Conservation (phyloP, 2,329 filamentous ascomycete genomes). For the Beauveria rudraprayagi region DNA sequence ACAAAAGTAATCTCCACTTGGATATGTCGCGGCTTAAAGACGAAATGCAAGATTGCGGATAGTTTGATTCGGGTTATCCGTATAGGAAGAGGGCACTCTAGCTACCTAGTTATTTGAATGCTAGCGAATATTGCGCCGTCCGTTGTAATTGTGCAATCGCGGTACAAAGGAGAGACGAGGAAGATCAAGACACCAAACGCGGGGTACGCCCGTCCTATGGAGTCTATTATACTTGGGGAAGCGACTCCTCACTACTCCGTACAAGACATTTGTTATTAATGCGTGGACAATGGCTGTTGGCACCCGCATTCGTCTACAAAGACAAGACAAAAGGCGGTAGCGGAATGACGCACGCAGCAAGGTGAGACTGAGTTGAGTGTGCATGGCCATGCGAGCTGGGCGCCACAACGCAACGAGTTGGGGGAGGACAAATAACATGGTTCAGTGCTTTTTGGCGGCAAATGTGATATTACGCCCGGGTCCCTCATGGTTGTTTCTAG, state of each 20-base stretch:
- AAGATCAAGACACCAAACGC: too few species aligned
- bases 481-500: neutral
- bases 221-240: neutral
- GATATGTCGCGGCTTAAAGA: slow-evolving; percentile 5
- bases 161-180: too few species aligned
- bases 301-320: neutral
- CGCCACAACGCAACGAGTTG: neutral
- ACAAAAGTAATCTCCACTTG: neutral
- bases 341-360: neutral
- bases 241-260: neutral
- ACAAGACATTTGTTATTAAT: neutral
- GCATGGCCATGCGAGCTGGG: neutral
- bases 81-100: neutral
- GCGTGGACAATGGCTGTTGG: neutral
- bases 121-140: too few species aligned
- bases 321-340: neutral
- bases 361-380: too few species aligned
- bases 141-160: too few species aligned
- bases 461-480: neutral
- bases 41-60: neutral
- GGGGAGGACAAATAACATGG: neutral
- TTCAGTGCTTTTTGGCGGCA: neutral
- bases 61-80: neutral
- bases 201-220: neutral
- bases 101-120: too few species aligned